Conservation (phyloP, 2,329 filamentous ascomycete genomes). For the Claviceps citrina region DNA sequence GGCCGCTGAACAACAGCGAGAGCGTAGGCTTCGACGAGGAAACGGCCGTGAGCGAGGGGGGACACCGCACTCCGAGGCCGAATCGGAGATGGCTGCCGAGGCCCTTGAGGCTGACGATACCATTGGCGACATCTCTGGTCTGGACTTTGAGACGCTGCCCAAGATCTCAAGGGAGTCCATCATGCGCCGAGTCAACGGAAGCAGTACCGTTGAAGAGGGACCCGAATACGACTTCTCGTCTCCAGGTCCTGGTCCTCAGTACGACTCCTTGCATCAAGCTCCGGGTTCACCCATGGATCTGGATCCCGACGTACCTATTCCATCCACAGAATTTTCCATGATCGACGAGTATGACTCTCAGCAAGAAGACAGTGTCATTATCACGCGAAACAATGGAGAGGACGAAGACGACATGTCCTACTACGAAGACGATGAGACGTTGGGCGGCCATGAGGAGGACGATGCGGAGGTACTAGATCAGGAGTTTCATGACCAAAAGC, state of each 20-base stretch:
- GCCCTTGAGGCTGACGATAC: conserved; percentile 42
- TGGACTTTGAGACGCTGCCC: conserved; percentile 53
- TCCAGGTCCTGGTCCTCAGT: conserved; percentile 41
- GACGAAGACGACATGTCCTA: conserved; percentile 50
- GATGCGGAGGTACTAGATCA: conserved; percentile 14
- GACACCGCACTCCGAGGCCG: conserved; percentile 28
- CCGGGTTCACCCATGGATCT: conserved; percentile 20
- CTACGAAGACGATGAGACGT: conserved; percentile 41
- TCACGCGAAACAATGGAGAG: conserved; percentile 49
- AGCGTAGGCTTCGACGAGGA: conserved; percentile 52
- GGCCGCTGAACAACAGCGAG: conserved; percentile 49
- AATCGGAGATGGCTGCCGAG: conserved; percentile 19
- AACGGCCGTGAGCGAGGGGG: conserved; percentile 33
- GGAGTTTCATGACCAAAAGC: neutral
- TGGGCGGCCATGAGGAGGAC: conserved; percentile 39
- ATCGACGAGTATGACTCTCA: conserved; percentile 38
- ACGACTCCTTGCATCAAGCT: conserved; percentile 27
- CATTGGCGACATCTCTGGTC: conserved; percentile 41
- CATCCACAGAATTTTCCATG: conserved; percentile 61
- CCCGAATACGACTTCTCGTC: conserved; percentile 52
- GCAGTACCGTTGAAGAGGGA: conserved; percentile 36
- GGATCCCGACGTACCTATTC: conserved; percentile 82
- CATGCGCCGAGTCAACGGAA: conserved; percentile 67
- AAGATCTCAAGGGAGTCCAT: conserved; percentile 91
- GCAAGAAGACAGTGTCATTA: conserved; percentile 45